Conservation (phyloP, 768 basidiomycete genomes). For the Coprinellus aureogranulatus region DNA sequence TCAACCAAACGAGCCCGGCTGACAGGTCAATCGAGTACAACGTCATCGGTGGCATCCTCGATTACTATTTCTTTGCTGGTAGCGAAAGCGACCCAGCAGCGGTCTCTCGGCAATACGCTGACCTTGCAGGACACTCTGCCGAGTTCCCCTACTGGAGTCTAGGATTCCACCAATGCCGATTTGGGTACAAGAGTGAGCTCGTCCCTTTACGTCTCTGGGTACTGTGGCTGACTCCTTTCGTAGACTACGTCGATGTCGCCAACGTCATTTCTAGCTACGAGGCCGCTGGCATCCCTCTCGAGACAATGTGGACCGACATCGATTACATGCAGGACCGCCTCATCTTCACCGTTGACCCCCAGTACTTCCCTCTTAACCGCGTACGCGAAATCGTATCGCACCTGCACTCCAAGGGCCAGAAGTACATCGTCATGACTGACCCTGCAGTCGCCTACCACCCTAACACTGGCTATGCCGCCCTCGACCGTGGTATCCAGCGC, state of each 20-base stretch:
- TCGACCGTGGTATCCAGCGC: slow-evolving; percentile 47
- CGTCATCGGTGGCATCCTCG: slow-evolving; percentile 72
- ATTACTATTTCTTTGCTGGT: slow-evolving; percentile 77
- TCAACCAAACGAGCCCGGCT: slow-evolving; percentile 38
- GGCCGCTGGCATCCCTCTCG: slow-evolving; percentile 59
- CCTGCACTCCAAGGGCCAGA: slow-evolving; percentile 59
- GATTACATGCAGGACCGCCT: slow-evolving; percentile 71
- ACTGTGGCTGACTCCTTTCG: neutral
- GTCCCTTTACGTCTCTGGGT: neutral
- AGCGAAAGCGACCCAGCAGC: slow-evolving; percentile 55
- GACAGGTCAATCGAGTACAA: slow-evolving; percentile 65
- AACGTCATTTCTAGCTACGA: slow-evolving; percentile 62
- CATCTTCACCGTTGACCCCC: slow-evolving; percentile 66
- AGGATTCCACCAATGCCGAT: slow-evolving; percentile 72
- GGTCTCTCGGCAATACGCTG: slow-evolving; percentile 66
- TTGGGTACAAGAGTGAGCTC: slow-evolving; percentile 58
- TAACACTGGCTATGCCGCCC: slow-evolving; percentile 48
- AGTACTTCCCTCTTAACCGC: slow-evolving; percentile 60
- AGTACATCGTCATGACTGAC: slow-evolving; percentile 68
- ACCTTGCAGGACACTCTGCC: slow-evolving; percentile 63
- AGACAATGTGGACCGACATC: slow-evolving; percentile 82
- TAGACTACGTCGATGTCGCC: slow-evolving; percentile 63
- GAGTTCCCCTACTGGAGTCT: slow-evolving; percentile 76
- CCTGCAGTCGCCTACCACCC: slow-evolving; percentile 61
- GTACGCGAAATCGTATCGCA: slow-evolving; percentile 67